Evolutionary conservation across 768 basidiomycete genomes (phyloP).

Genomic region (Serendipita sp.): DNA sequence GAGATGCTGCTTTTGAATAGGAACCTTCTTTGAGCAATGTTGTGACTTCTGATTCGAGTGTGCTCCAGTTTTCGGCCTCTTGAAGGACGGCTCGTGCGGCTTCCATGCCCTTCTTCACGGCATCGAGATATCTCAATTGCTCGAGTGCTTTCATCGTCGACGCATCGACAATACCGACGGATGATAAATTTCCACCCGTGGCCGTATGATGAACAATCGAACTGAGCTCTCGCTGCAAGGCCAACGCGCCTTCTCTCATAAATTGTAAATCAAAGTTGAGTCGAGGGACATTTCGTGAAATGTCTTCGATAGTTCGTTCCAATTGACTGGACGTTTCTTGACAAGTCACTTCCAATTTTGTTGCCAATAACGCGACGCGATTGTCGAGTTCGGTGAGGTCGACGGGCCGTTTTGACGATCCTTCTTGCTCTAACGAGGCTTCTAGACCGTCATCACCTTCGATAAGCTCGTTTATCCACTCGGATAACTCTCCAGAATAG

Average conservation of each 20-base stretch:
- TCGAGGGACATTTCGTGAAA: constrained; percentile 79
- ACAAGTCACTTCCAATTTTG: constrained; percentile 68
- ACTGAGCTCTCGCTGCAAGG: constrained; percentile 51
- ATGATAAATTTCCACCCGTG: constrained; percentile 23
- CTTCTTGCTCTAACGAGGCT: constrained; percentile 17
- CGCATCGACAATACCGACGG: constrained; percentile 27
- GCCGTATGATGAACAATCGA: constrained; percentile 35
- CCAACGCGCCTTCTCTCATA: constrained; percentile 80
- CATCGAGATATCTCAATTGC: constrained; percentile 65
- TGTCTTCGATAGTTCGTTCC: constrained; percentile 82
- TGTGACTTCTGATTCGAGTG: constrained; percentile 83
- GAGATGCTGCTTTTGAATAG: constrained; percentile 81
- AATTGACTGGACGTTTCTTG: constrained; percentile 79
- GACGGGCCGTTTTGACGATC: constrained; percentile 13
- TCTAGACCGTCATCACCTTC: constrained; percentile 18
- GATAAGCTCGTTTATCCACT: constrained; percentile 61
- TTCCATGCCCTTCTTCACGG: constrained; percentile 75
- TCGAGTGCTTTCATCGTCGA: constrained; percentile 56
- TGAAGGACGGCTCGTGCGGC: constrained; percentile 74
- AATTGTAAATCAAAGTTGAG: constrained; percentile 93
- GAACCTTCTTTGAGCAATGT: constrained; percentile 61
- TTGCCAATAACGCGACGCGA: constrained; percentile 57
- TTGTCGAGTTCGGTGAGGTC: constrained; percentile 51
- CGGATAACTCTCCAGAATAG: constrained; percentile 32
- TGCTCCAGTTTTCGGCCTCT: constrained; percentile 95